phyloP scores from a whole-genome alignment of 371 early-diverging fungal genomes.

The Apophysomyces variabilis region DNA sequence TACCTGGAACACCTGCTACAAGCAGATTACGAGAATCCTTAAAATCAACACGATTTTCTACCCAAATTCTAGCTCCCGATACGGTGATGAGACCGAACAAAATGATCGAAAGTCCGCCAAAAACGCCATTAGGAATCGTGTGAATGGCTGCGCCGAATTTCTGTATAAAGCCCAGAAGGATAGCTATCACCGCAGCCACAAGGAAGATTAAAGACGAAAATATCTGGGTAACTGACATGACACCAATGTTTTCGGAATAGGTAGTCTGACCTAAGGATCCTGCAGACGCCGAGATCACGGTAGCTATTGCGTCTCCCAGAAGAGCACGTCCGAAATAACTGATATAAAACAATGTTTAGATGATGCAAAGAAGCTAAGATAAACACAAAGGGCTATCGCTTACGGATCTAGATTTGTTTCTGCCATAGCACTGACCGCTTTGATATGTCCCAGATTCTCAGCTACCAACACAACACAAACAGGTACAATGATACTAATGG shows the following conservation, averaged over 20 bases:
- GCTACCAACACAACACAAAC: slow-evolving; percentile 57
- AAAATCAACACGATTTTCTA: slow-evolving; percentile 58
- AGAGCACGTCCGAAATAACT: slow-evolving; percentile 56
- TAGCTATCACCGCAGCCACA: slow-evolving; percentile 58
- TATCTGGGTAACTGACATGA: slow-evolving; percentile 51
- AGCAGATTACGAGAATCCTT: slow-evolving; percentile 56
- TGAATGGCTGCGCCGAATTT: slow-evolving; percentile 64
- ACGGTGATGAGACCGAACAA: slow-evolving; percentile 62
- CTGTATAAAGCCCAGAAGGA: slow-evolving; percentile 60
- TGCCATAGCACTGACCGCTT: slow-evolving; percentile 60
- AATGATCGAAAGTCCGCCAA: slow-evolving; percentile 61
- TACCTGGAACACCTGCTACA: slow-evolving; percentile 53
- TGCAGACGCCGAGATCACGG: slow-evolving; percentile 53
- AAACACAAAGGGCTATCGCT: neutral
- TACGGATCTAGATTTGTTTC: slow-evolving; percentile 45
- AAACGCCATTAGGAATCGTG: slow-evolving; percentile 61
- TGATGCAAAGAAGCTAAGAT: neutral
- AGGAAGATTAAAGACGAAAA: slow-evolving; percentile 61
- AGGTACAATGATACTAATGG: slow-evolving; percentile 60
- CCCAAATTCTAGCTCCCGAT: slow-evolving; percentile 68
- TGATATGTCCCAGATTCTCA: slow-evolving; percentile 65
- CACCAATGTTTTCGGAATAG: slow-evolving; percentile 61
- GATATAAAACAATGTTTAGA: neutral
- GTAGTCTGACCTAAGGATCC: slow-evolving; percentile 62
- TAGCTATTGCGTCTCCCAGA: slow-evolving; percentile 62